Evolutionary conservation across 129 eudicot genomes (phyloP).

Genomic region (Tagetes patula): DNA sequence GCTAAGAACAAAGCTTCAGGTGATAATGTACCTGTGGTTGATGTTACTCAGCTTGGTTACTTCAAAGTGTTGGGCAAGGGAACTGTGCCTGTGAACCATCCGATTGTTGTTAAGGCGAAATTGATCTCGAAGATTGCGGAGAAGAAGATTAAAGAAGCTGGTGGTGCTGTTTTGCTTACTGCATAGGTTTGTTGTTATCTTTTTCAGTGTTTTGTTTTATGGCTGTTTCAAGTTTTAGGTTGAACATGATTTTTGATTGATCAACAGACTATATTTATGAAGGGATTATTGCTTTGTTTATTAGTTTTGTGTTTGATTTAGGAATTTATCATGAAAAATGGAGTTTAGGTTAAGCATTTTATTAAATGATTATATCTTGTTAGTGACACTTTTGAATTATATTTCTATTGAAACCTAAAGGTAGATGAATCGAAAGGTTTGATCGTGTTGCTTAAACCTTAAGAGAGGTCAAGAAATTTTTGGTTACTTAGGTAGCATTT

Average conservation of each 20-base stretch:
- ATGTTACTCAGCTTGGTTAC: conserved; percentile 68
- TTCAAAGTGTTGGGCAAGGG: conserved; percentile 83
- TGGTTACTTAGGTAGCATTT: too few relatives aligned
- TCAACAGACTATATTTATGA: neutral
- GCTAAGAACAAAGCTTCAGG: conserved; percentile 47
- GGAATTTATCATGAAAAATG: neutral
- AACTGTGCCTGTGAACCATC: conserved; percentile 37
- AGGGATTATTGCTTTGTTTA: neutral
- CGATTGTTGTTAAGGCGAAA: conserved; percentile 72
- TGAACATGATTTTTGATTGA: conserved; percentile 6
- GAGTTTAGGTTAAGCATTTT: too few relatives aligned
- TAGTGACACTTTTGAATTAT: too few relatives aligned
- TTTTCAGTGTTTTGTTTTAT: neutral
- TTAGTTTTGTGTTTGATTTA: neutral
- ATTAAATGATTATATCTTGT: too few relatives aligned
- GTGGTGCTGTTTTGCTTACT: conserved; percentile 80
- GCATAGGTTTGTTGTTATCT: conserved; percentile 50
- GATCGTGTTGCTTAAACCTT: too few relatives aligned
- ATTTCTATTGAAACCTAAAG: too few relatives aligned
- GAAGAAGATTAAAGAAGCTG: conserved; percentile 85
- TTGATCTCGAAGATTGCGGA: conserved; percentile 68
- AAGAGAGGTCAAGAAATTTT: too few relatives aligned
- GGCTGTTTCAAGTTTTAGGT: neutral
- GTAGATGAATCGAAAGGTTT: too few relatives aligned
- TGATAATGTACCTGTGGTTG: conserved; percentile 57